These are phyloP conservation scores for Durusdinium trenchii DNA, from an alignment of 73 alveolate species.

Conservation along the genomic window DNA sequence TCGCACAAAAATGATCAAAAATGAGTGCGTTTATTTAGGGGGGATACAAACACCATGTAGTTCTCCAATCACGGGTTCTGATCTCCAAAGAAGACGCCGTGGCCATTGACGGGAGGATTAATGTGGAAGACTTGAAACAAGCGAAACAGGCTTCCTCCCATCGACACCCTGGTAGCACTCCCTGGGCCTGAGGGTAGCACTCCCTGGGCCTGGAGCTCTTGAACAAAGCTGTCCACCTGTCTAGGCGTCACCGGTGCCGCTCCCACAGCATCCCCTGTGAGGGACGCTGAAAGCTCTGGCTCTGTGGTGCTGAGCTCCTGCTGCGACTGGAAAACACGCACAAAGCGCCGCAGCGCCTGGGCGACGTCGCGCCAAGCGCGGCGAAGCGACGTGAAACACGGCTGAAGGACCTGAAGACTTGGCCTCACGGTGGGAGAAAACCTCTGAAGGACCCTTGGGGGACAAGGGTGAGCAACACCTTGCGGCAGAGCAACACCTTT, in stretches of 20 bases:
- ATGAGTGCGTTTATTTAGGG: too few relatives aligned
- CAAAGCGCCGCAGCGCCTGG: slow-evolving; percentile 35
- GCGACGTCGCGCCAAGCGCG: neutral
- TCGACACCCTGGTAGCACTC: neutral
- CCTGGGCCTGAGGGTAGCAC: slow-evolving; percentile 5
- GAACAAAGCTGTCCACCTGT: neutral
- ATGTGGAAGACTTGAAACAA: too few relatives aligned
- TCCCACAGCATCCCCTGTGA: neutral
- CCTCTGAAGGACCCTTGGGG: neutral
- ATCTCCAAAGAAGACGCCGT: too few relatives aligned
- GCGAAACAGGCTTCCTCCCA: neutral
- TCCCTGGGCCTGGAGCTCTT: slow-evolving; percentile 10
- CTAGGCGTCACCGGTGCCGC: neutral
- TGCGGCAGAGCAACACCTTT: too few relatives aligned
- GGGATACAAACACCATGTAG: too few relatives aligned
- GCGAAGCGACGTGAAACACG: too few relatives aligned
- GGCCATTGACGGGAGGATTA: too few relatives aligned
- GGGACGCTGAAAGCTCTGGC: neutral
- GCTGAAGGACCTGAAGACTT: too few relatives aligned
- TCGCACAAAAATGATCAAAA: too few relatives aligned
- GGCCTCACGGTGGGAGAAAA: too few relatives aligned
- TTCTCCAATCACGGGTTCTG: too few relatives aligned
- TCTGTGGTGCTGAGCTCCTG: neutral
- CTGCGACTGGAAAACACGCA: slow-evolving; percentile 26
- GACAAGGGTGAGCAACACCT: neutral